A percentile compares a stretch with the other conserved stretches of the same genome.
phyloP scores from a whole-genome alignment of 1,139 yeast species.

The Candida freyschussii region DNA sequence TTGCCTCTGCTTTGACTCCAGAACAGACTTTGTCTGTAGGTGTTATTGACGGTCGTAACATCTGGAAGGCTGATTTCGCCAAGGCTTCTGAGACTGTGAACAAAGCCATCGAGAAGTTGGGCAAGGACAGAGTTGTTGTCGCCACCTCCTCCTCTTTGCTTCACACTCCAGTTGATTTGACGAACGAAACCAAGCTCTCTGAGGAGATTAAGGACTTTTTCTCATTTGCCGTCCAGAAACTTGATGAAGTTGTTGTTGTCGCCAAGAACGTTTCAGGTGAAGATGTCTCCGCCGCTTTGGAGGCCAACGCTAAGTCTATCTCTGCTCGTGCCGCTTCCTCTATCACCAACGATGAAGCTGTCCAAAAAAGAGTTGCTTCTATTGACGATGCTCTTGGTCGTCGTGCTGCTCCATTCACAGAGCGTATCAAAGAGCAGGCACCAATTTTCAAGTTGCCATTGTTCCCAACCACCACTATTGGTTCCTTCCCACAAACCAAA shows the following conservation, averaged over 20 bases:
- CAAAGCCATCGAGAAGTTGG: slow-evolving; percentile 79
- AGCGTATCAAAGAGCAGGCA: slow-evolving; percentile 85
- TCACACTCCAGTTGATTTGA: slow-evolving; percentile 97
- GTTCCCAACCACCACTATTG: slow-evolving; percentile 99
- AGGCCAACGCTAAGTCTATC: slow-evolving; percentile 83
- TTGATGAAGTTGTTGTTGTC: slow-evolving; percentile 82
- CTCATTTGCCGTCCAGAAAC: slow-evolving; percentile 96
- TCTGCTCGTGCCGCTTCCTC: slow-evolving; percentile 82
- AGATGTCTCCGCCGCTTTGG: slow-evolving; percentile 56
- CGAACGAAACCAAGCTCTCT: slow-evolving; percentile 84
- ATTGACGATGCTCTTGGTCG: slow-evolving; percentile 76
- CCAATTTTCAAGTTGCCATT: slow-evolving; percentile 86
- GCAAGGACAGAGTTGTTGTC: slow-evolving; percentile 82
- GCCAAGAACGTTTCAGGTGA: slow-evolving; percentile 88
- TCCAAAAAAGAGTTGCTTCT: slow-evolving; percentile 79
- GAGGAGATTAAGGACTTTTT: slow-evolving; percentile 95
- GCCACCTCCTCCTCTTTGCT: slow-evolving; percentile 95
- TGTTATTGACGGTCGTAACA: slow-evolving; percentile 98
- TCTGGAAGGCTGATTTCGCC: slow-evolving; percentile 95
- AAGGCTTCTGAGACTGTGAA: slow-evolving; percentile 78
- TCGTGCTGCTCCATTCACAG: slow-evolving; percentile 83
- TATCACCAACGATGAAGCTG: slow-evolving; percentile 87
- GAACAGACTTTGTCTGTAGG: slow-evolving; percentile 90
- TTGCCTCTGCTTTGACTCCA: slow-evolving; percentile 55
- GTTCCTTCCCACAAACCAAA: slow-evolving; percentile 99